These are phyloP conservation scores for Termitomyces sp. DNA, from an alignment of 768 basidiomycete species.

Conservation along the genomic window DNA sequence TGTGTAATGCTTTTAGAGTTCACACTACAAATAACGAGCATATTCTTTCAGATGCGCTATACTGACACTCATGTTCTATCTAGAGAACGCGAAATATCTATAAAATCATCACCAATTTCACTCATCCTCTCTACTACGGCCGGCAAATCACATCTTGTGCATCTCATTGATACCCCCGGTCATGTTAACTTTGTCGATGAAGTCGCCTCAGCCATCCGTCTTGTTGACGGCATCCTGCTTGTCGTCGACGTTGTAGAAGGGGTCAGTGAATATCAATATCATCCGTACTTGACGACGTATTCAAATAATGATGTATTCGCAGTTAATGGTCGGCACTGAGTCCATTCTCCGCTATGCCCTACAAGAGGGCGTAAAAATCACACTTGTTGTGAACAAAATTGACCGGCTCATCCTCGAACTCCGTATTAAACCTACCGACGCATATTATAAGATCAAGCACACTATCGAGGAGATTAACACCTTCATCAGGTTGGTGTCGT, in stretches of 20 bases:
- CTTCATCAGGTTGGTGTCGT: slow-evolving; percentile 70
- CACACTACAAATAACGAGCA: slow-evolving; percentile 5
- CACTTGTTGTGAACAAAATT: slow-evolving; percentile 95
- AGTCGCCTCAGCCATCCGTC: slow-evolving; percentile 79
- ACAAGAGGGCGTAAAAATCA: slow-evolving; percentile 85
- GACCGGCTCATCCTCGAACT: slow-evolving; percentile 96
- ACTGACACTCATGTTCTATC: slow-evolving; percentile 94
- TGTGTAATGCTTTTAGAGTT: slow-evolving; percentile 30
- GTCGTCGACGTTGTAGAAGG: slow-evolving; percentile 99
- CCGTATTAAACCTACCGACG: slow-evolving; percentile 91
- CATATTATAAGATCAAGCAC: slow-evolving; percentile 98
- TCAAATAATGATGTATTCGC: not conserved
- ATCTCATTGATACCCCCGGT: slow-evolving; percentile 95
- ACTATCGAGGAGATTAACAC: slow-evolving; percentile 98
- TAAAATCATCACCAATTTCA: slow-evolving; percentile 97
- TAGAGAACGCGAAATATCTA: slow-evolving; percentile 83
- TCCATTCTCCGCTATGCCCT: slow-evolving; percentile 83
- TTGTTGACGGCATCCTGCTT: slow-evolving; percentile 86
- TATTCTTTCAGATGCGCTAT: slow-evolving; percentile 66
- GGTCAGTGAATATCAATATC: slow-evolving; percentile 38
- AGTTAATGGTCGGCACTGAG: slow-evolving; percentile 94
- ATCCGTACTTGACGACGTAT: not conserved
- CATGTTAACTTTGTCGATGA: slow-evolving; percentile 99
- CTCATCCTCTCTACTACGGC: slow-evolving; percentile 77
- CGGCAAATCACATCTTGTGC: slow-evolving; percentile 91